These are phyloP conservation scores for Stylonectria norvegica DNA, from an alignment of 2,329 filamentous ascomycete genomes.

Conservation along the genomic window DNA sequence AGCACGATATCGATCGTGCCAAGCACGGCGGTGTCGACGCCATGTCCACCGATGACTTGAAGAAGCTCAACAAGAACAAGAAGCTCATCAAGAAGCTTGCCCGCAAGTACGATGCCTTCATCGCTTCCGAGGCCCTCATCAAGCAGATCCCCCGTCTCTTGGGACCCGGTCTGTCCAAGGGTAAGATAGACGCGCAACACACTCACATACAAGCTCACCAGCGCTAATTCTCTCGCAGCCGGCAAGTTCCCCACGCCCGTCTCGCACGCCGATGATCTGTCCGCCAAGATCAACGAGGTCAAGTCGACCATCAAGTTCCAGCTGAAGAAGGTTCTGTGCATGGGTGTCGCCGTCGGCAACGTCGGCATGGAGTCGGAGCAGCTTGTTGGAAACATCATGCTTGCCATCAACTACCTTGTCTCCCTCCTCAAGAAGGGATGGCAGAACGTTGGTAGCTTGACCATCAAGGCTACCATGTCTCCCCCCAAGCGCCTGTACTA, in stretches of 20 bases:
- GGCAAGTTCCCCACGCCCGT: conserved; percentile 99
- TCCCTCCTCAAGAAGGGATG: conserved; percentile 99
- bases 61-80: conserved; percentile 99
- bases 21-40: conserved; percentile 98
- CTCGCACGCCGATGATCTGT: conserved; percentile 92
- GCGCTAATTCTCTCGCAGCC: conserved; percentile 52
- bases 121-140: conserved; percentile 95
- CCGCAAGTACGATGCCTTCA: conserved; percentile 99
- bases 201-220: neutral
- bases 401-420: conserved; percentile 99
- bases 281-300: conserved; percentile 96
- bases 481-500: conserved; percentile 98
- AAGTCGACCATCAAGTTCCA: conserved; percentile 99
- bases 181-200: conserved; percentile 46
- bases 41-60: conserved; percentile 97
- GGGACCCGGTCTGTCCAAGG: conserved; percentile 96
- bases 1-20: conserved; percentile 99
- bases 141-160: conserved; percentile 99
- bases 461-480: conserved; percentile 99
- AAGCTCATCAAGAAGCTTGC: conserved; percentile 99
- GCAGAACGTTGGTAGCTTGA: conserved; percentile 99
- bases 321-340: conserved; percentile 99
- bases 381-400: conserved; percentile 97
- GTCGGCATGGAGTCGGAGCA: conserved; percentile 96
- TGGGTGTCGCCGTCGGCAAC: conserved; percentile 99